phyloP scores from a whole-genome alignment of 352 stramenopile genomes.

The Globisporangium viniferum region DNA sequence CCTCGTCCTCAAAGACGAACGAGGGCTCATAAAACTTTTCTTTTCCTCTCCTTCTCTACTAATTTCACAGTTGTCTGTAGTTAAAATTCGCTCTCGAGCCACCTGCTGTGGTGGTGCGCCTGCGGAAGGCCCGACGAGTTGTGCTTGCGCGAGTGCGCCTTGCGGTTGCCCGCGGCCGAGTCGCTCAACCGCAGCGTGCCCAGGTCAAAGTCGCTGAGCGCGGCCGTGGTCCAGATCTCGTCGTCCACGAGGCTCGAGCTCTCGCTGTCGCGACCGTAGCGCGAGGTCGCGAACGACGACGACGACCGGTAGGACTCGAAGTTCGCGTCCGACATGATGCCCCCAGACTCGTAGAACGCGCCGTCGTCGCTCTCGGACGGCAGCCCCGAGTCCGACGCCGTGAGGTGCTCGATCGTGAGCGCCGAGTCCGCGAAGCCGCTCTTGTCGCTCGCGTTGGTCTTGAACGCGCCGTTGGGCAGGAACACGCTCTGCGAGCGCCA shows the following conservation, averaged over 20 bases:
- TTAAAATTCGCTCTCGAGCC: slow-evolving; percentile 17
- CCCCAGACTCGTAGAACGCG: slow-evolving; percentile 12
- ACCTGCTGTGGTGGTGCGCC: slow-evolving; percentile 7
- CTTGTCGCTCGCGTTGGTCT: slow-evolving; percentile 12
- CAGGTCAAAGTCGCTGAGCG: slow-evolving; percentile 15
- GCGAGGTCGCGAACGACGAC: slow-evolving; percentile 5
- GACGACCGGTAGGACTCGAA: not conserved
- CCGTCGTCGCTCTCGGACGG: slow-evolving; percentile 6
- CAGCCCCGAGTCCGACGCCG: slow-evolving; percentile 1
- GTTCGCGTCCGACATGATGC: not conserved
- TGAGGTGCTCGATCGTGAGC: slow-evolving; percentile 14
- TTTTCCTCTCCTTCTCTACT: not conserved
- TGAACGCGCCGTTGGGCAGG: slow-evolving; percentile 15
- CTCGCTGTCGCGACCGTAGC: slow-evolving; percentile 1
- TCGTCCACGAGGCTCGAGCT: slow-evolving; percentile 17
- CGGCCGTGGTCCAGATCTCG: slow-evolving; percentile 16
- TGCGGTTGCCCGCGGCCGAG: not conserved
- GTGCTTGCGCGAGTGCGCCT: not conserved
- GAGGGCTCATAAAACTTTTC: slow-evolving; percentile 4
- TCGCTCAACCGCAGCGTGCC: slow-evolving; percentile 13
- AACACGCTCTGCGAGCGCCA: slow-evolving; percentile 16
- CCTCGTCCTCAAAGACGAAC: not conserved
- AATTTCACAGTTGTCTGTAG: not conserved
- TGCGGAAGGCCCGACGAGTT: not conserved
- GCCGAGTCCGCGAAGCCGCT: slow-evolving; percentile 13